Base-by-base conservation (phyloP, 2,329 filamentous ascomycete species). In the Trichoderma simmonsii region DNA sequence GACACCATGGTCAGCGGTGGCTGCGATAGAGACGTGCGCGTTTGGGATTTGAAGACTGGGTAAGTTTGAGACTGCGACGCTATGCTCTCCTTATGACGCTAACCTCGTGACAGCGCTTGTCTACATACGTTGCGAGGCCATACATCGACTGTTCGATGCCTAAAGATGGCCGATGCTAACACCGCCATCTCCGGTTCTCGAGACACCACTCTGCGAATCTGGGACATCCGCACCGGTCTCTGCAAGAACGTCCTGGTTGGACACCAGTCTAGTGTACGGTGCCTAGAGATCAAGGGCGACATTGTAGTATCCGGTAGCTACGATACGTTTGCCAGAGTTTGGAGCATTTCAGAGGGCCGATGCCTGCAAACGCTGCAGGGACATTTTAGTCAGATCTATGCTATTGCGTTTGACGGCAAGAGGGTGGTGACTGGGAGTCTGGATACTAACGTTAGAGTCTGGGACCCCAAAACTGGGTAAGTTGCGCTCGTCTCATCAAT, bases 311-410 rank as follows among this genome's bases (percentile, higher is more conserved):
- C 95, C 34, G 96, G 96, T 71, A 97, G 94, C 81, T 99, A 99
- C 82, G 96, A 99, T 80, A 98, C 96, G 7, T 98, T 94, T 26
- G 96, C 96, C 26, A 92, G 94, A 77, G 95, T 99, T 71, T 99
- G 96, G 96, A 98, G 93, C 81, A 98, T 99, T 67, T 97, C 94
- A 2, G 93, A 98, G 82, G 96, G 96, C 34, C 91, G 94, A 74
- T 99, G 96, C 81, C 85, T 98, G 70, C 91, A 95, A 76, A 98
- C 94, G 0, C 86, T 99, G 51, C 91, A 92, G 59, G 96, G 96
- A 0, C 96, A 99, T 82, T 99, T 98, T 83, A 98, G 95, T 80
- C 96, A 99, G 80, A 99, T 99, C 72, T 99, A 99, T 80, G 96
- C 96, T 24, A 97, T 99, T 79, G 96, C 96, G 1, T 99, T 98